Base-by-base conservation (phyloP, 139 green algal genomes). In the Eudorina sp. region DNA sequence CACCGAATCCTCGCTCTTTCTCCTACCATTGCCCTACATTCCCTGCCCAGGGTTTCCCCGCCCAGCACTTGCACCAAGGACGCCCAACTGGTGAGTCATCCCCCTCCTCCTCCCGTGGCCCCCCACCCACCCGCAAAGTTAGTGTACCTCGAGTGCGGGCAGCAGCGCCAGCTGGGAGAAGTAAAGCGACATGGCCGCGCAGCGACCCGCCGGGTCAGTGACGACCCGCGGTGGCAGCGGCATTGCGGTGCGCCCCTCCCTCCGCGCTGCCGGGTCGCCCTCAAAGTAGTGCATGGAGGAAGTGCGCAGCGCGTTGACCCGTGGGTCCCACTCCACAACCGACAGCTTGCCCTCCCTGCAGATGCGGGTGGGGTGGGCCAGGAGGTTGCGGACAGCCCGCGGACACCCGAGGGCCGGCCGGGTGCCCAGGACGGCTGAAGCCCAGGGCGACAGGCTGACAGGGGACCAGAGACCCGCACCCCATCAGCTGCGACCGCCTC, bases 211-310 rank as follows among this genome's bases (percentile, higher is more conserved):
- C 21, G 94, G 94, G 89, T 98, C 96, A 1, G 92, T 81, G 5
- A 92, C 62, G 11, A 92, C 93, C 31, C 94, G 87, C 11, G 96
- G 96, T 27, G 89, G 89, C 23, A 90, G 82, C 0, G 95, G 83
- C 81, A 94, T 95, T n/a, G 89, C 83, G 2, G 81, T 64, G 53
- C 89, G 89, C 3, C 89, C 88, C 19, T 77, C 70, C 27, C 68
- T 29, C 36, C 29, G 40, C 66, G 58, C 23, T 76, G 84, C 38
- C 76, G 53, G 51, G 58, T 97, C 94, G 0, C 91, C 93, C 90
- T 99, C 97, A 83, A 97, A 98, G 86, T 86, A 98, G 88, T 99
- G 97, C 85, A 99, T 83, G 53, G 93, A 96, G 80, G 86, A 93
- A 73, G 88, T 93, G 41, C 55, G 80, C 36, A 98, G 90, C 36